Base-by-base conservation (phyloP, 192 early-diverging fungal genomes). In the Spizellomyces sp. region DNA sequence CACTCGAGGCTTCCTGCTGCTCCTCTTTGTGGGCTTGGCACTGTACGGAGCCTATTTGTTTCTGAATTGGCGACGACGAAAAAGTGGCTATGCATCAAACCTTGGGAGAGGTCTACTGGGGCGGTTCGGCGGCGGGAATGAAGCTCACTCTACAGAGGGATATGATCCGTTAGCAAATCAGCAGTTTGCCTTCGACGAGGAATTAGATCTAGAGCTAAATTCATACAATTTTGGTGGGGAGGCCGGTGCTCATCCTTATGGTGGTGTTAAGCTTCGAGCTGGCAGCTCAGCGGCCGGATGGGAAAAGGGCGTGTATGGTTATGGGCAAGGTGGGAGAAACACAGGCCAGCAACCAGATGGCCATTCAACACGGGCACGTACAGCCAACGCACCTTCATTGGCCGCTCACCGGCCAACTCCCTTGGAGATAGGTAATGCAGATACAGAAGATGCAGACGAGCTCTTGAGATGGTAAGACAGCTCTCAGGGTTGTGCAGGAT, bases 181-280 rank as follows among this genome's bases (percentile, higher is more conserved):
- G 17, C 12, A 19, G 14, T 54, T 54, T 54, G 50, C 50, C 12
- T 54, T 54, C 4, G 50, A 54, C 17, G 50, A 54, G 4, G 50
- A 54, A 54, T 19, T 54, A 54, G 50, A 54, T 54, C 17, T 54
- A 19, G 50, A 54, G 50, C 50, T 54, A 19, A 54, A 54, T 19
- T 12, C 50, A 19, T 54, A 54, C 50, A 19, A 54, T 19, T 54
- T 54, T 4, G 50, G 50, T 12, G 50, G 50, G 17, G 17, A 12
- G 50, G 50, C 14, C 17, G 50, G 50, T 54, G 50, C 14, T n/a
- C 50, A 54, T 54, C 50, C 50, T 12, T 54, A n/a, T 54, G 50
- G 50, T 54, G 50, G 50, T 12, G 50, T 54, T 19, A 54, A 54
- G 50, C 17, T 54, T 12, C 50, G 50, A 12, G 14, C 50, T n/a